These are phyloP conservation scores for Alternaria gaisen DNA, from an alignment of 2,329 filamentous ascomycete species.

Conservation along the genomic window DNA sequence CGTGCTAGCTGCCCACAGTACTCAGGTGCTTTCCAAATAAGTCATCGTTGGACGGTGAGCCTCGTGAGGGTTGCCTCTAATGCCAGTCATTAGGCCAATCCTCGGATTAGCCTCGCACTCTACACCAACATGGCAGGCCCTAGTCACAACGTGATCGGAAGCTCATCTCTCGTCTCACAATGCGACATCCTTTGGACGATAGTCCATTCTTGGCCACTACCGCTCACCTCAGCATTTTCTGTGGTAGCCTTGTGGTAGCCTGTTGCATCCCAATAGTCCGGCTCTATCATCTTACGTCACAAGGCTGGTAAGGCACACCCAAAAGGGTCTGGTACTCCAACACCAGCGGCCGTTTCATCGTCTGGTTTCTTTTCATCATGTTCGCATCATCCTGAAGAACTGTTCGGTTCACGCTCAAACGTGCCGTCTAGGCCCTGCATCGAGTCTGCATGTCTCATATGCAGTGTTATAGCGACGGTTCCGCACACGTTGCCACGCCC, in stretches of 20 bases:
- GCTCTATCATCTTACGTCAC: conserved; percentile 4
- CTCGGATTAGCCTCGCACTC: not conserved
- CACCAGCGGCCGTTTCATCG: conserved; percentile 10
- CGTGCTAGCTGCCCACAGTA: conserved; percentile 19
- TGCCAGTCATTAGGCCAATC: not conserved
- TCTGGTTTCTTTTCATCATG: conserved; percentile 1
- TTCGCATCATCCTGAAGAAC: not conserved
- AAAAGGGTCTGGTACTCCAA: conserved; percentile 4
- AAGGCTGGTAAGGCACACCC: not conserved
- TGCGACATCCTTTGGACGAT: not conserved
- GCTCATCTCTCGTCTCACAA: not conserved
- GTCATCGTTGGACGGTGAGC: not conserved
- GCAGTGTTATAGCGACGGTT: conserved; percentile 7
- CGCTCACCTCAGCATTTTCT: not conserved
- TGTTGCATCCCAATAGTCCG: not conserved
- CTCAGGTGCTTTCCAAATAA: not conserved
- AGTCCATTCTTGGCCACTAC: not conserved
- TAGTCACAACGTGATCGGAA: not conserved
- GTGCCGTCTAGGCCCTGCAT: conserved; percentile 3
- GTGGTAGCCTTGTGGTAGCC: conserved; percentile 4
- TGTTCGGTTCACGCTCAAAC: conserved; percentile 3
- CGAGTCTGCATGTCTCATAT: conserved; percentile 1
- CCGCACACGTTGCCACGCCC: conserved; percentile 8
- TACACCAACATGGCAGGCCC: not conserved
- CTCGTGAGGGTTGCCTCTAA: not conserved